These are phyloP conservation scores for Lipomyces spencermartinsiae DNA, from an alignment of 805 yeast genomes.

Conservation along the genomic window DNA sequence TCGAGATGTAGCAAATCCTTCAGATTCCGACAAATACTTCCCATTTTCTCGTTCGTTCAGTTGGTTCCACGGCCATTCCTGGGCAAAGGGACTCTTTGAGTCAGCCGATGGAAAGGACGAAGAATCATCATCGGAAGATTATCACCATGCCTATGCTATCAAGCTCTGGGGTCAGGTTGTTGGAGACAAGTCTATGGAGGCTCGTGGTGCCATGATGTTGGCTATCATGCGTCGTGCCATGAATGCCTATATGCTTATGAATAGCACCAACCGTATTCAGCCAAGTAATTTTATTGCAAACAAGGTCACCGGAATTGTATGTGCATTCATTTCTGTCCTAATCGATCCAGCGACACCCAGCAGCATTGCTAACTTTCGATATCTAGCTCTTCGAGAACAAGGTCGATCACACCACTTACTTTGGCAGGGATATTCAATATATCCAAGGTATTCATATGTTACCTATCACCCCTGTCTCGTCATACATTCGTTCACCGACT, in stretches of 20 bases:
- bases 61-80: constrained; percentile 75
- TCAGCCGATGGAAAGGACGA: constrained; percentile 74
- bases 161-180: constrained; percentile 70
- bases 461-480: constrained; percentile 69
- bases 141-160: constrained; percentile 70
- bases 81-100: constrained; percentile 72
- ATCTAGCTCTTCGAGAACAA: constrained; percentile 65
- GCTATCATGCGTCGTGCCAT: constrained; percentile 61
- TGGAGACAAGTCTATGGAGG: constrained; percentile 59
- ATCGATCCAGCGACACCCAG: background rate
- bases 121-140: constrained; percentile 75
- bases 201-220: constrained; percentile 64
- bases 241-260: constrained; percentile 61
- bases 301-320: constrained; percentile 65
- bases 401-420: constrained; percentile 73
- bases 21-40: constrained; percentile 58
- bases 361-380: background rate
- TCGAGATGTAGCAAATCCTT: constrained; percentile 73
- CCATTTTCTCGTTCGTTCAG: constrained; percentile 72
- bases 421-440: constrained; percentile 65
- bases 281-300: constrained; percentile 61
- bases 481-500: constrained; percentile 58
- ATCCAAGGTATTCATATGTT: constrained; percentile 83
- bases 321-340: background rate
- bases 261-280: constrained; percentile 55